phyloP scores from a whole-genome alignment of 306 rosid species.

The Mimosa bimucronata region DNA sequence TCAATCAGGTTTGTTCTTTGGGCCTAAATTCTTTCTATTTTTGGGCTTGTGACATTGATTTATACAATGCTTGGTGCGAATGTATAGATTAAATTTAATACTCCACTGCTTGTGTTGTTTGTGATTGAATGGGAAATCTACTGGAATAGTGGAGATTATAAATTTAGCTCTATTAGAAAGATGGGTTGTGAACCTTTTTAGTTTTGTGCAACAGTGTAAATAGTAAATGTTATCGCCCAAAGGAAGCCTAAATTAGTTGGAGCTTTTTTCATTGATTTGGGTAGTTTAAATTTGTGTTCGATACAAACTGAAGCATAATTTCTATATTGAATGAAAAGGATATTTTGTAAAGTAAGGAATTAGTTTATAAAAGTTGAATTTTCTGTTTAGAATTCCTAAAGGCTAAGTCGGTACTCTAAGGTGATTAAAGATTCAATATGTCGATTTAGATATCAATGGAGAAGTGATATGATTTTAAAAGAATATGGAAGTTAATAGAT shows the following conservation, averaged over 20 bases:
- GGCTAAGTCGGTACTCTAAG: too few species aligned
- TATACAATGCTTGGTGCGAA: slow-evolving; percentile 8
- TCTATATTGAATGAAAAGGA: too few species aligned
- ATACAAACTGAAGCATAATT: too few species aligned
- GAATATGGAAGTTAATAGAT: too few species aligned
- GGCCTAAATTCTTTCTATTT: background rate
- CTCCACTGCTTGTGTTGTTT: background rate
- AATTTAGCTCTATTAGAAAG: slow-evolving; percentile 12
- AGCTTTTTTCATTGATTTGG: too few species aligned
- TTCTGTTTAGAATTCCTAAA: too few species aligned
- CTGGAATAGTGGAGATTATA: background rate
- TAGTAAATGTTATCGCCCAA: background rate
- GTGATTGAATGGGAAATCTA: slow-evolving; percentile 2
- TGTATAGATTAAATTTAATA: slow-evolving; percentile 1
- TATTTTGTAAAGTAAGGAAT: too few species aligned
- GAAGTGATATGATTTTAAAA: too few species aligned
- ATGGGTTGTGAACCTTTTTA: background rate
- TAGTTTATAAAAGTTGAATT: too few species aligned
- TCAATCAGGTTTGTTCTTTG: background rate
- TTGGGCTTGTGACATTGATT: background rate
- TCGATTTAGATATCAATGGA: too few species aligned
- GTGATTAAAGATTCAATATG: too few species aligned
- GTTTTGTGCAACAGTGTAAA: background rate
- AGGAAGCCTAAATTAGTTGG: background rate
- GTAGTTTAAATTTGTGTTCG: too few species aligned